Percentiles rank a stretch among this genome's conserved stretches.
phyloP scores from a whole-genome alignment of 2,329 filamentous ascomycete species.

The Scytalidium sp. region DNA sequence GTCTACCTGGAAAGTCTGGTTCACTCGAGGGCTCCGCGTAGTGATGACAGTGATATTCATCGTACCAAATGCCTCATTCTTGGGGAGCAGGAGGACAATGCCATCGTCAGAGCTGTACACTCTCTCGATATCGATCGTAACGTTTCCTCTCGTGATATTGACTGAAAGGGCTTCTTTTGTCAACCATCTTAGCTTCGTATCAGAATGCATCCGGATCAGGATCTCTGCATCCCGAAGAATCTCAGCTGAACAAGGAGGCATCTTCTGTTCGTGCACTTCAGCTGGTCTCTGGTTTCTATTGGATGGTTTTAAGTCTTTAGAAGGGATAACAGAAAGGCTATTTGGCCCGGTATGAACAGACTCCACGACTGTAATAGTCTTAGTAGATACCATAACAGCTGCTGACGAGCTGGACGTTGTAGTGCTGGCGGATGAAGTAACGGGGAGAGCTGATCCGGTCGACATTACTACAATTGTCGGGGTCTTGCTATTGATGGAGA shows the following conservation, averaged over 20 bases:
- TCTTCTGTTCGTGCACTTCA: conserved; percentile 18
- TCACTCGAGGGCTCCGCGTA: conserved; percentile 56
- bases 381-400: conserved; percentile 22
- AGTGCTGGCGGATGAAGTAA: conserved; percentile 11
- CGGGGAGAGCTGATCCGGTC: conserved; percentile 17
- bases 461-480: conserved; percentile 21
- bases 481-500: conserved; percentile 28
- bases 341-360: conserved; percentile 31
- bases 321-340: conserved; percentile 37
- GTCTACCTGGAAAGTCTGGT: conserved; percentile 58
- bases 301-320: conserved; percentile 29
- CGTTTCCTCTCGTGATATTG: conserved; percentile 47
- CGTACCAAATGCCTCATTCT: conserved; percentile 53
- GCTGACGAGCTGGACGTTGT: conserved; percentile 21
- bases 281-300: conserved; percentile 6
- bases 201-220: conserved; percentile 49
- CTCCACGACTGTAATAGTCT: conserved; percentile 29
- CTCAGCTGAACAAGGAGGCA: conserved; percentile 42
- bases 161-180: conserved; percentile 54
- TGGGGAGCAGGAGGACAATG: conserved; percentile 41
- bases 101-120: conserved; percentile 29
- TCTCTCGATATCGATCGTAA: conserved; percentile 44
- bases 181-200: conserved; percentile 52
- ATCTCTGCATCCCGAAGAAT: conserved; percentile 47
- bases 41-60: conserved; percentile 57